Percentiles rank a stretch among this genome's conserved stretches.
phyloP scores from a whole-genome alignment of 768 basidiomycete genomes.

The Pholiota microspora region DNA sequence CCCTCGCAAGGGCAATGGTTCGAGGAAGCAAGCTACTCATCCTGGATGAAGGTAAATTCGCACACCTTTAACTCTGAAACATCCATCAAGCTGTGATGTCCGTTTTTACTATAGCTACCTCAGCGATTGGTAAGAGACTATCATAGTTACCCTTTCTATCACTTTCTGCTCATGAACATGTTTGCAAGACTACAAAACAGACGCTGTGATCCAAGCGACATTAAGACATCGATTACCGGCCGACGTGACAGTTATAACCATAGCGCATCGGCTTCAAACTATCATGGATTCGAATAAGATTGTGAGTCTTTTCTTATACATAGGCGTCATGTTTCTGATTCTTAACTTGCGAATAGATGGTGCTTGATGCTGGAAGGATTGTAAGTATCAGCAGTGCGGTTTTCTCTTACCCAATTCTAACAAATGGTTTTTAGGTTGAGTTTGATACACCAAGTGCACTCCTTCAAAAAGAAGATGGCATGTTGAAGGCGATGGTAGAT shows the following conservation, averaged over 20 bases:
- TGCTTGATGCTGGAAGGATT: conserved; percentile 4
- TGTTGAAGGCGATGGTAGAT: not conserved
- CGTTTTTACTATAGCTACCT: conserved; percentile 30
- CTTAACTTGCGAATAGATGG: not conserved
- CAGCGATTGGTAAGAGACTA: conserved; percentile 37
- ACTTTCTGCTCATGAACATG: conserved; percentile 7
- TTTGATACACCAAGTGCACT: conserved; percentile 1
- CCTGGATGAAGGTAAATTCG: conserved; percentile 53
- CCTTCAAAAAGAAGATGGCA: not conserved
- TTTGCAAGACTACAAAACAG: conserved; percentile 50
- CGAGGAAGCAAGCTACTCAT: conserved; percentile 49
- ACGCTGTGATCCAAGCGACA: conserved; percentile 65
- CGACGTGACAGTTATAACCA: conserved; percentile 58
- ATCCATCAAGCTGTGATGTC: too few relatives aligned
- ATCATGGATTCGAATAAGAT: conserved; percentile 63
- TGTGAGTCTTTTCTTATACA: conserved; percentile 24
- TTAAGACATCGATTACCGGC: conserved; percentile 61
- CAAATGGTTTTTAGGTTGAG: not conserved
- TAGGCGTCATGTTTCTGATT: not conserved
- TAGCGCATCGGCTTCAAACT: conserved; percentile 68
- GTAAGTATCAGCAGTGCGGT: not conserved
- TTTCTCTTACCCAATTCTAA: not conserved
- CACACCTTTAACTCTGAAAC: conserved; percentile 4
- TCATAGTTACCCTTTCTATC: not conserved
- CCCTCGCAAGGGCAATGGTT: conserved; percentile 58